Conservation (phyloP, 2,329 filamentous ascomycete species). For the Stagonosporopsis rhizophila region DNA sequence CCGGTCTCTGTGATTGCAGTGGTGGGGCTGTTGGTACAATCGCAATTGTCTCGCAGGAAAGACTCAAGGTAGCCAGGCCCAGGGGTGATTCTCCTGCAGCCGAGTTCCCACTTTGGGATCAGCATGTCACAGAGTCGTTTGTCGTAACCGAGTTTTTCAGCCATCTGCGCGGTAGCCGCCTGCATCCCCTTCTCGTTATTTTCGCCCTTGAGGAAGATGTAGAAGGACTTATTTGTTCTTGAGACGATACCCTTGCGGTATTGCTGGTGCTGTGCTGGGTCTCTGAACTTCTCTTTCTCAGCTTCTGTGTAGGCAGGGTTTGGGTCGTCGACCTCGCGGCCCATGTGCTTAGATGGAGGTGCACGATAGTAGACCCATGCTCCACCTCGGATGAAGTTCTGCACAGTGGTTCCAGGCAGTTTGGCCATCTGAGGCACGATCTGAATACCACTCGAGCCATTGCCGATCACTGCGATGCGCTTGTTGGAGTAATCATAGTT, state of each 20-base stretch:
- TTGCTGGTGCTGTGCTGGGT: conserved; percentile 23
- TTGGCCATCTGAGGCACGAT: conserved; percentile 32
- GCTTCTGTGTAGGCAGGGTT: conserved; percentile 29
- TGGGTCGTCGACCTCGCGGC: conserved; percentile 29
- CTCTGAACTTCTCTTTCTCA: conserved; percentile 27
- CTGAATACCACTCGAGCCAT: conserved; percentile 30
- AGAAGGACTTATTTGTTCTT: conserved; percentile 31
- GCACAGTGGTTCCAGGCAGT: conserved; percentile 25
- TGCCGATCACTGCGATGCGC: conserved; percentile 31
- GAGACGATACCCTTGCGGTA: conserved; percentile 30
- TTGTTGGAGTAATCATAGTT: conserved; percentile 28
- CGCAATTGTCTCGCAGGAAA: conserved; percentile 56
- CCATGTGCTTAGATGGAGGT: conserved; percentile 30
- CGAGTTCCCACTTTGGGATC: conserved; percentile 34
- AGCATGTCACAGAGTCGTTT: conserved; percentile 26
- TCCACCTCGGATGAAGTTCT: conserved; percentile 31
- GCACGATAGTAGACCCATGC: conserved; percentile 33
- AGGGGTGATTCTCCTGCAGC: conserved; percentile 51
- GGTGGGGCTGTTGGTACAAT: conserved; percentile 57
- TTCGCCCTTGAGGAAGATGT: conserved; percentile 30
- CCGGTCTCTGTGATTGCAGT: conserved; percentile 53
- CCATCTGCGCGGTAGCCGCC: conserved; percentile 24
- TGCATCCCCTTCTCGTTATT: conserved; percentile 29
- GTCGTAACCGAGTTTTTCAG: conserved; percentile 27
- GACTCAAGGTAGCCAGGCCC: conserved; percentile 59